phyloP scores from a whole-genome alignment of 106 monocot genomes.

The Dioscorea alata region DNA sequence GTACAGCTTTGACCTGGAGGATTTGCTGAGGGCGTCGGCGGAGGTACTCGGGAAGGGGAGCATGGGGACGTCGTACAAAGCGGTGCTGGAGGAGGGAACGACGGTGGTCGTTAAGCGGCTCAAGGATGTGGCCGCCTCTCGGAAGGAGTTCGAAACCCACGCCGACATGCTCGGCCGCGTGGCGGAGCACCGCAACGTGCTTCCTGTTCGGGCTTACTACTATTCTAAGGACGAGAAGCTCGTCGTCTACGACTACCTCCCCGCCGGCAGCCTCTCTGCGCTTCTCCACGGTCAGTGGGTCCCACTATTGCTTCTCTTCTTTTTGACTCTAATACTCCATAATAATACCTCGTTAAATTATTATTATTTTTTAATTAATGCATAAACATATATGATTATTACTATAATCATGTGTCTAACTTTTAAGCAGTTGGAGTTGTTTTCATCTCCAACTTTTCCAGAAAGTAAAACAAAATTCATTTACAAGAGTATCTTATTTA shows the following conservation, averaged over 20 bases:
- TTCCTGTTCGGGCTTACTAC: slow-evolving; percentile 60
- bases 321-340: no score
- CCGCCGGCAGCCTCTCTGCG: slow-evolving; percentile 79
- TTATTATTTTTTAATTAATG: no score
- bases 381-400: no score
- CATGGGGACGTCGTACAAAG: slow-evolving; percentile 82
- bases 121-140: slow-evolving; percentile 47
- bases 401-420: no score
- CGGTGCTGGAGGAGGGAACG: slow-evolving; percentile 54
- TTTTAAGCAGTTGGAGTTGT: no score
- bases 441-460: no score
- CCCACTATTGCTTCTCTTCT: not conserved
- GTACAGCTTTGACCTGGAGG: slow-evolving; percentile 36
- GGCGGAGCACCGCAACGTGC: slow-evolving; percentile 47
- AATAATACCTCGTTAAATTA: no score
- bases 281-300: slow-evolving; percentile 56
- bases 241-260: slow-evolving; percentile 74
- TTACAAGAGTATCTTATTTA: no score
- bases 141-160: slow-evolving; percentile 56
- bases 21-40: slow-evolving; percentile 57
- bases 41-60: slow-evolving; percentile 90
- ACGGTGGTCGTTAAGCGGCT: slow-evolving; percentile 78
- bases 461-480: no score
- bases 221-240: slow-evolving; percentile 83
- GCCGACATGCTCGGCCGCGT: slow-evolving; percentile 48